A percentile compares a stretch with the other conserved stretches of the same genome.
Conservation (phyloP, 495 filamentous ascomycete genomes). For the Penicillium bovifimosum region DNA sequence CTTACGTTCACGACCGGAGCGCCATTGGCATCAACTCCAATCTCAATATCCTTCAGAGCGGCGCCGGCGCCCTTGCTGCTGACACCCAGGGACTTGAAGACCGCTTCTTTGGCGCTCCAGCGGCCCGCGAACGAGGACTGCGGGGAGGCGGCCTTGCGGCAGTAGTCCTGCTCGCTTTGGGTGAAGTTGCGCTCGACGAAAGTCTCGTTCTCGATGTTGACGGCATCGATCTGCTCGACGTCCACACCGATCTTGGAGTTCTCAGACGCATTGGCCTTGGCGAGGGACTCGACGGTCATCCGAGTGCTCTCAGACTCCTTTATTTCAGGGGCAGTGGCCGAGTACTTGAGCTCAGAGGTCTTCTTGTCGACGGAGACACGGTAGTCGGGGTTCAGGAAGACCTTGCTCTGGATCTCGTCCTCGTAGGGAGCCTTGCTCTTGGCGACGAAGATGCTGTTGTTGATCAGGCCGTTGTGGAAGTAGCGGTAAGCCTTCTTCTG, state of each 20-base stretch:
- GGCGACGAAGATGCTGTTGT: slow-evolving; percentile 94
- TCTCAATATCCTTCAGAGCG: slow-evolving; percentile 90
- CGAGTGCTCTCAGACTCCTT: slow-evolving; percentile 60
- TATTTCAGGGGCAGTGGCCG: slow-evolving; percentile 56
- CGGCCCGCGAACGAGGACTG: slow-evolving; percentile 85
- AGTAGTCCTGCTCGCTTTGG: slow-evolving; percentile 72
- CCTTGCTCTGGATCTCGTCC: slow-evolving; percentile 73
- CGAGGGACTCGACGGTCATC: slow-evolving; percentile 71
- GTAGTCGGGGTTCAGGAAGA: slow-evolving; percentile 93
- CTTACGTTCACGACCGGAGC: slow-evolving; percentile 81
- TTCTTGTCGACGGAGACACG: slow-evolving; percentile 83
- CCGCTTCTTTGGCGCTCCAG: slow-evolving; percentile 97
- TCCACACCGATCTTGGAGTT: slow-evolving; percentile 90
- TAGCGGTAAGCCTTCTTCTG: slow-evolving; percentile 98
- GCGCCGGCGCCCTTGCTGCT: slow-evolving; percentile 81
- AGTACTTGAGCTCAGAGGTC: slow-evolving; percentile 67
- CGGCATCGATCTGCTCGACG: slow-evolving; percentile 74
- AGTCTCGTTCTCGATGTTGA: slow-evolving; percentile 88
- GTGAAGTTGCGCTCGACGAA: slow-evolving; percentile 97
- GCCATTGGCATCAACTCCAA: slow-evolving; percentile 70
- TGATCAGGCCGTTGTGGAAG: slow-evolving; percentile 95
- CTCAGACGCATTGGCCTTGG: slow-evolving; percentile 60
- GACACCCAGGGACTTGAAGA: slow-evolving; percentile 97
- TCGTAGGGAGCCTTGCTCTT: slow-evolving; percentile 88
- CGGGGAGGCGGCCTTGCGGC: slow-evolving; percentile 66